These are phyloP conservation scores for Aciculosporium take DNA, from an alignment of 2,329 filamentous ascomycete genomes.

Conservation along the genomic window DNA sequence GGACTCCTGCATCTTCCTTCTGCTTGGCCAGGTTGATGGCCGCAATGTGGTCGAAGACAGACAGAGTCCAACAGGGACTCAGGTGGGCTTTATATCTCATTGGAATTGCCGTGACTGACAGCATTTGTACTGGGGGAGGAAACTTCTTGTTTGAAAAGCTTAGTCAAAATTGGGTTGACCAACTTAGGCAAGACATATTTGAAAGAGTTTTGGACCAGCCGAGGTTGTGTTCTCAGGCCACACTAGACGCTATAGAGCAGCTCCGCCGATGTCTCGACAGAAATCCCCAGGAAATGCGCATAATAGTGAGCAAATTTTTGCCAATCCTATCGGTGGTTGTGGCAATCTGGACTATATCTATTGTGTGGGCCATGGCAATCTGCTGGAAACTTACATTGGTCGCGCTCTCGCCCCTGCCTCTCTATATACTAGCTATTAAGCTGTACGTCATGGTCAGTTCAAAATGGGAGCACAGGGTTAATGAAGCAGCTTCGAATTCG, in stretches of 20 bases:
- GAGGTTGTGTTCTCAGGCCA: constrained; percentile 60
- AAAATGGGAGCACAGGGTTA: constrained; percentile 58
- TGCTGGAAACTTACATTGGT: constrained; percentile 76
- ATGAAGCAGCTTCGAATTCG: constrained; percentile 44
- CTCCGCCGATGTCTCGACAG: constrained; percentile 63
- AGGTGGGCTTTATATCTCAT: constrained; percentile 60
- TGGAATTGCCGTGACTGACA: constrained; percentile 52
- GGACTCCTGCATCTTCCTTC: constrained; percentile 63
- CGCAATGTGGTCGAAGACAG: constrained; percentile 46
- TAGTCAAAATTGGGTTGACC: constrained; percentile 65
- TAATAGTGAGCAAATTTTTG: constrained; percentile 64
- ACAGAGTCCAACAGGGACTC: constrained; percentile 35
- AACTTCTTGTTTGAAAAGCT: constrained; percentile 58
- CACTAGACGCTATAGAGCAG: constrained; percentile 46
- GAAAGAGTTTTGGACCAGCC: constrained; percentile 60
- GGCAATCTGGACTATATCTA: constrained; percentile 52
- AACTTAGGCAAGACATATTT: constrained; percentile 53
- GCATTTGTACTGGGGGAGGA: constrained; percentile 46
- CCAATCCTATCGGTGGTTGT: constrained; percentile 53
- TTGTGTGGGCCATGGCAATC: constrained; percentile 59
- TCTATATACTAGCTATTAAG: constrained; percentile 52
- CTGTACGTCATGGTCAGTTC: constrained; percentile 50
- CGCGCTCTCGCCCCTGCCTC: constrained; percentile 51
- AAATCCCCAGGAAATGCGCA: constrained; percentile 77
- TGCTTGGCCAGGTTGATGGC: constrained; percentile 58